Evolutionary conservation across 2,329 filamentous ascomycete species (phyloP).

Genomic region (Ceratocystis lukuohia): DNA sequence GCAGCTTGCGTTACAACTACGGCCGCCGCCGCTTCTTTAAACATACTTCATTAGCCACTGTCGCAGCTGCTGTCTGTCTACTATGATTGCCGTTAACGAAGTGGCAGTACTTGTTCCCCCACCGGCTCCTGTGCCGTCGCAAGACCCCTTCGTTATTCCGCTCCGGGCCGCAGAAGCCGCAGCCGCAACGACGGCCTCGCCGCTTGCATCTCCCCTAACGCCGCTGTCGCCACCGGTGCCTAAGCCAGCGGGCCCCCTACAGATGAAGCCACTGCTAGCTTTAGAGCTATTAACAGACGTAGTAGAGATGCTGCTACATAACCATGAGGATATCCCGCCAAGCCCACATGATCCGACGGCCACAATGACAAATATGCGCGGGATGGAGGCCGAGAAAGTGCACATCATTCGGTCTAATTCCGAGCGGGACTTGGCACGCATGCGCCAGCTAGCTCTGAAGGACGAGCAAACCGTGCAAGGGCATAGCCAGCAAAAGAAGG

Average conservation of each 20-base stretch:
- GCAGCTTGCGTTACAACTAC: too few relatives aligned
- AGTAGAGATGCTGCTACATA: constrained; percentile 55
- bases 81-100: constrained; percentile 4
- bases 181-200: not conserved
- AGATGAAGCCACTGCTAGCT: constrained; percentile 57
- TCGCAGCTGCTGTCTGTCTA: not conserved
- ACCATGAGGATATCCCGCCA: constrained; percentile 66
- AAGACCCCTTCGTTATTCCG: constrained; percentile 27
- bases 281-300: constrained; percentile 65
- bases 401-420: constrained; percentile 46
- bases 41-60: not conserved
- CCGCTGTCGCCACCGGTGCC: constrained; percentile 23
- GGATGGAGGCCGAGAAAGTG: constrained; percentile 49
- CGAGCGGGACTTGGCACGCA: constrained; percentile 37
- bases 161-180: constrained; percentile 11
- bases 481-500: constrained; percentile 10
- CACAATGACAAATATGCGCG: constrained; percentile 52
- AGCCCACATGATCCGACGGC: constrained; percentile 54
- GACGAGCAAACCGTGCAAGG: constrained; percentile 22
- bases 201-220: constrained; percentile 22
- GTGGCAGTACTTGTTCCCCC: constrained; percentile 26
- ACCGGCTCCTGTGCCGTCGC: constrained; percentile 32
- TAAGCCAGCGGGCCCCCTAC: constrained; percentile 25
- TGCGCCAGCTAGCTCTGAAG: constrained; percentile 32
- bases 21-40: not conserved